Conservation (phyloP, 495 filamentous ascomycete genomes). For the Penicillium soppii region DNA sequence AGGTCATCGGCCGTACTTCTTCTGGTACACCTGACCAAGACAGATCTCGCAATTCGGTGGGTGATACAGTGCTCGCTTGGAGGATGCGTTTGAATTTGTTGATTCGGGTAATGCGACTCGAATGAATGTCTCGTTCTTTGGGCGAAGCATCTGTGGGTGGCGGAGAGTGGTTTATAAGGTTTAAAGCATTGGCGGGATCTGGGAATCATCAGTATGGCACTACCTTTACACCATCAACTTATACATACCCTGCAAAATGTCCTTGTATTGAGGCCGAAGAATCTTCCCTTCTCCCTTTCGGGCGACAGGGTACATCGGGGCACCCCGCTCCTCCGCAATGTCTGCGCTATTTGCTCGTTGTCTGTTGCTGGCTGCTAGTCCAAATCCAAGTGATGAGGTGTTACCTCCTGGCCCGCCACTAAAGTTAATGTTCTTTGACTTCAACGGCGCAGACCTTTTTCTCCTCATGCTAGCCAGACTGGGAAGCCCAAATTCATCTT, state of each 20-base stretch:
- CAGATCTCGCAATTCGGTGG: slow-evolving; percentile 76
- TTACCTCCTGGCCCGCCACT: slow-evolving; percentile 34
- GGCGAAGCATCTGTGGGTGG: slow-evolving; percentile 70
- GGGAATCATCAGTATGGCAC: slow-evolving; percentile 8
- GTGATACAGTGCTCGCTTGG: slow-evolving; percentile 83
- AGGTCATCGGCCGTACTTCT: slow-evolving; percentile 96
- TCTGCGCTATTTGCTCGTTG: slow-evolving; percentile 76
- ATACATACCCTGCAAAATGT: slow-evolving; percentile 72
- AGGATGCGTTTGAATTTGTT: slow-evolving; percentile 98
- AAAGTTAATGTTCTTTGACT: slow-evolving; percentile 43
- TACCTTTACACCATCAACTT: neutral
- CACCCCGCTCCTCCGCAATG: slow-evolving; percentile 85
- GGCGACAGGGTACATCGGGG: slow-evolving; percentile 81
- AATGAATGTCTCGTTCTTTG: slow-evolving; percentile 85
- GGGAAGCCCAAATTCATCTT: slow-evolving; percentile 91
- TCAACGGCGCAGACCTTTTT: slow-evolving; percentile 53
- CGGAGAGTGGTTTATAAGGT: slow-evolving; percentile 86
- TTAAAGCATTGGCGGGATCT: slow-evolving; percentile 94
- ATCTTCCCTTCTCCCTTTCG: slow-evolving; percentile 93
- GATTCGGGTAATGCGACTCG: slow-evolving; percentile 85
- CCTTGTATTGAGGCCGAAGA: slow-evolving; percentile 93
- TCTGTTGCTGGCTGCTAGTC: slow-evolving; percentile 27
- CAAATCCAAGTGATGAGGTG: slow-evolving; percentile 35
- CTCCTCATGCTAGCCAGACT: slow-evolving; percentile 85
- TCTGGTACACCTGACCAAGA: slow-evolving; percentile 94